phyloP scores from a whole-genome alignment of 164 flowering plant genomes.

The Vitis rotundifolia region DNA sequence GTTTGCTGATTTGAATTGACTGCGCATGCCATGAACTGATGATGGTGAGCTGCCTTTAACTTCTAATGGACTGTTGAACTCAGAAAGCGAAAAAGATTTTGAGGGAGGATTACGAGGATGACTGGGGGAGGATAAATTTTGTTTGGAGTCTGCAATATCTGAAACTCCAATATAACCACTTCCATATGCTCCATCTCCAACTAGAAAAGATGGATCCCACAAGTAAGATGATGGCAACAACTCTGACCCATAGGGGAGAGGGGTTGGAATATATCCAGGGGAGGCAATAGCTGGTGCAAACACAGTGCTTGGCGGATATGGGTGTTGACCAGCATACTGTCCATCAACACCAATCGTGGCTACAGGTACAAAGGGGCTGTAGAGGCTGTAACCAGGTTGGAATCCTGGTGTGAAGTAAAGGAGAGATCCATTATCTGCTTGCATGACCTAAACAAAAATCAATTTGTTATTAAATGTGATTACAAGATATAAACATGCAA shows the following conservation, averaged over 20 bases:
- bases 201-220: constrained; percentile 45
- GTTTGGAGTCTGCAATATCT: constrained; percentile 24
- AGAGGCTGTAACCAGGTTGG: constrained; percentile 43
- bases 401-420: constrained; percentile 44
- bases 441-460: constrained; percentile 33
- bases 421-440: constrained; percentile 52
- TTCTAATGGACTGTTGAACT: constrained; percentile 24
- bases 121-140: constrained; percentile 26
- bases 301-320: constrained; percentile 31
- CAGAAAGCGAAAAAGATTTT: constrained; percentile 21
- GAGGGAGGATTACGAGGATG: constrained; percentile 23
- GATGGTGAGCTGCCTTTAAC: constrained; percentile 25
- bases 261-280: constrained; percentile 35
- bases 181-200: constrained; percentile 32
- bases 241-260: constrained; percentile 45
- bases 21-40: constrained; percentile 23
- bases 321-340: constrained; percentile 43
- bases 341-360: constrained; percentile 44
- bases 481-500: no score
- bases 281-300: constrained; percentile 34
- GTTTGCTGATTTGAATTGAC: constrained; percentile 34
- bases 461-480: no score
- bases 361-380: constrained; percentile 36
- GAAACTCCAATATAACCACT: constrained; percentile 30
- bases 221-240: constrained; percentile 28